Evolutionary conservation across 768 basidiomycete genomes (phyloP), one percentile per base, ranked within the genome.

Genomic region (Amanita brunnescens): DNA sequence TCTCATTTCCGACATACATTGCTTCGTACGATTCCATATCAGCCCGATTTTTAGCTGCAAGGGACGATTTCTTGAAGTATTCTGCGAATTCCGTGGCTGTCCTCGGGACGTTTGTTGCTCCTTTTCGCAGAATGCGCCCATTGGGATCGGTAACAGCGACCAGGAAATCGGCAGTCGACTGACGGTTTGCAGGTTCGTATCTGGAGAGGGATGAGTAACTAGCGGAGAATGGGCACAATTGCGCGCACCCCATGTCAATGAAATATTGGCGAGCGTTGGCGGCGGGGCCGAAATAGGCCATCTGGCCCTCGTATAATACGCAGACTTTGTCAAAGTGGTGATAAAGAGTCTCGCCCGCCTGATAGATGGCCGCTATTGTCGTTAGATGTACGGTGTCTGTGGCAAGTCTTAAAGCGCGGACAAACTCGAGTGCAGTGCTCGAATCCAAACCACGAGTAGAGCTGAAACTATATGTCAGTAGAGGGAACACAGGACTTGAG

Each of bases 321-420:
- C 85, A 82, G 6, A 90, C 74, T 62, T 88, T 87, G 73, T 91
- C 70, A 61, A 77, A 93, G 6, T 74, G 66, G 10, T 76, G 46
- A 56, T 79, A 84, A 0, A 87, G 65, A 1, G 73, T 71, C 62
- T 91, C 87, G 45, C 85, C 81, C 7, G 87, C 88, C 67, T 92
- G 90, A 65, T 92, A 91, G 34, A 93, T 80, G 0, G 87, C 85
- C 16, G 86, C 87, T 51, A 92, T 76, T 0, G 83, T 88, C 0
- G 85, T 67, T 46, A 67, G 60, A 23, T 66, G 62, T 37, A 68
- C 64, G 1, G 78, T 71, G 59, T 88, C 80, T 5, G 85, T 85
- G 2, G 77, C 71, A 43, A 82, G 72, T 1, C 86, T 77, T 33
- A 90, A 70, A 0, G 82, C 77, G 45, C 75, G 80, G 47, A 79